A percentile compares a stretch with the other conserved stretches of the same genome.
phyloP scores from a whole-genome alignment of 139 green algal species.

The Chlorella ohadii region DNA sequence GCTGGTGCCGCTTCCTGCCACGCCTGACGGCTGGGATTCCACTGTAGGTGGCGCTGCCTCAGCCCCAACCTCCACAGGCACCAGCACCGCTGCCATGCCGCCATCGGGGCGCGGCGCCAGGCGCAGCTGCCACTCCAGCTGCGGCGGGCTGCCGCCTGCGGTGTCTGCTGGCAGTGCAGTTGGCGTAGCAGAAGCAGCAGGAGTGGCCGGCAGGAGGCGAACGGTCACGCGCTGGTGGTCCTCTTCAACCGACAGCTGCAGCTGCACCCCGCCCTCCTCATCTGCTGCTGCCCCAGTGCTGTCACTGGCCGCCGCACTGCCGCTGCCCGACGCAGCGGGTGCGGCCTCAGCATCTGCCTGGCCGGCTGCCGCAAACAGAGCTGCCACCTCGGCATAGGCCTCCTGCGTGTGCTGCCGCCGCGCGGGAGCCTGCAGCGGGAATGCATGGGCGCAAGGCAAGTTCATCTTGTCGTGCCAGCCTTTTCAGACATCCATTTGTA shows the following conservation, averaged over 20 bases:
- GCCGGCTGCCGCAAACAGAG: conserved; percentile 1
- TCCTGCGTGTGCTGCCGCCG: conserved; percentile 18
- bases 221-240: background rate
- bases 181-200: background rate
- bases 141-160: background rate
- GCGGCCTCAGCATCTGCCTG: background rate
- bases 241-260: background rate
- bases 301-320: too few relatives aligned
- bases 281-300: background rate
- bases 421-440: conserved; percentile 24
- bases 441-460: too few relatives aligned
- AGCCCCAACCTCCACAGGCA: background rate
- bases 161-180: background rate
- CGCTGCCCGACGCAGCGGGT: background rate
- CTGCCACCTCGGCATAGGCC: conserved; percentile 1
- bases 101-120: conserved; percentile 3
- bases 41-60: too few relatives aligned
- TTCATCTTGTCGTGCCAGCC: too few relatives aligned
- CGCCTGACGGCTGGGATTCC: too few relatives aligned
- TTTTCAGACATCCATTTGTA: too few relatives aligned
- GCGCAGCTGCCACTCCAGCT: background rate
- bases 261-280: conserved; percentile 5
- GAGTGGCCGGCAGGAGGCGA: background rate
- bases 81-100: background rate
- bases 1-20: background rate